phyloP scores from a whole-genome alignment of 164 flowering plant species.

The Vitis cinerea region DNA sequence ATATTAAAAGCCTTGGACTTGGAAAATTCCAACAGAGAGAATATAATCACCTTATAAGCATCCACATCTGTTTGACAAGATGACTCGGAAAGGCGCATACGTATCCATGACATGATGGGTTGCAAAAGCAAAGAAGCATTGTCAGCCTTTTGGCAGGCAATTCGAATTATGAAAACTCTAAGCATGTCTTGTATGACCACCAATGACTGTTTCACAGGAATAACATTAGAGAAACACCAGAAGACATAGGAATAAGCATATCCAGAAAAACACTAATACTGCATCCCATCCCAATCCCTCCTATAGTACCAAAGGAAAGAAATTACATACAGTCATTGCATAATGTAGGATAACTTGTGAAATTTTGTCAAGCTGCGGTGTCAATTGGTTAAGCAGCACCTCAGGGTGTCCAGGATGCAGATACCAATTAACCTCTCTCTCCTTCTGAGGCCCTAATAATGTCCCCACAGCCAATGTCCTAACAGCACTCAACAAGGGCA shows the following conservation, averaged over 20 bases:
- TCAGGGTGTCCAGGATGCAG: conserved; percentile 55
- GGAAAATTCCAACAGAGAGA: background rate
- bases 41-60: conserved; percentile 70
- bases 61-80: conserved; percentile 56
- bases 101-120: conserved; percentile 67
- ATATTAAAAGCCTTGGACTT: too few species aligned
- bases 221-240: background rate
- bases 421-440: conserved; percentile 80
- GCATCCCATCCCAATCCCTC: too few species aligned
- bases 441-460: conserved; percentile 72
- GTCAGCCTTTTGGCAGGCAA: conserved; percentile 63
- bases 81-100: conserved; percentile 38
- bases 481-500: conserved; percentile 73
- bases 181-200: conserved; percentile 91
- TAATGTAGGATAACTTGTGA: conserved; percentile 74
- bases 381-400: conserved; percentile 63
- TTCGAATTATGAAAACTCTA: conserved; percentile 73
- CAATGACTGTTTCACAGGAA: conserved; percentile 53
- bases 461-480: conserved; percentile 73
- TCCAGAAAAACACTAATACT: background rate
- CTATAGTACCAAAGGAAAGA: background rate
- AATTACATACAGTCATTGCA: conserved; percentile 73
- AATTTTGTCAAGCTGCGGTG: conserved; percentile 69
- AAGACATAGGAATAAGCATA: background rate
- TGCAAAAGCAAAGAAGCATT: conserved; percentile 59